Percentiles rank a stretch among this genome's conserved stretches.
phyloP scores from a whole-genome alignment of 2,329 filamentous ascomycete species.

The Elsinoe australis region DNA sequence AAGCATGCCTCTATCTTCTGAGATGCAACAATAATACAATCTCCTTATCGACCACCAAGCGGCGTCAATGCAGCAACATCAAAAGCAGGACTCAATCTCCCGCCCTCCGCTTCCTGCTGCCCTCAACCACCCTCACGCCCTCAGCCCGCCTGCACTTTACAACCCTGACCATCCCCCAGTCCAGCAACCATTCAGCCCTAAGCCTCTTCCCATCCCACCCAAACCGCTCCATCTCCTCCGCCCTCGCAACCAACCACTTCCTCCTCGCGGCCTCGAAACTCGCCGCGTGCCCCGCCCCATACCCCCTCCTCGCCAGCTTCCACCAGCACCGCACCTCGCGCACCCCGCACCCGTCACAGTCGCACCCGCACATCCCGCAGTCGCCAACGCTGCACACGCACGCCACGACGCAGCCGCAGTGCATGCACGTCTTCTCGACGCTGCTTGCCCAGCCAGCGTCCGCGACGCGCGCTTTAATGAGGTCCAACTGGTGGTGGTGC shows the following conservation, averaged over 20 bases:
- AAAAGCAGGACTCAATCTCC: neutral
- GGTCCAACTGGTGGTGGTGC: too few relatives aligned
- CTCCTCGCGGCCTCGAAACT: constrained; percentile 15
- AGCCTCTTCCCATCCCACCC: constrained; percentile 2
- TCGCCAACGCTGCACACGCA: constrained; percentile 14
- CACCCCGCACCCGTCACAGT: constrained; percentile 18
- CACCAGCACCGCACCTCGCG: constrained; percentile 19
- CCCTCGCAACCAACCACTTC: constrained; percentile 6
- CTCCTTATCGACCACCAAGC: too few relatives aligned
- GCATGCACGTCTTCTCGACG: constrained; percentile 20
- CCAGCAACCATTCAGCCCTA: constrained; percentile 1
- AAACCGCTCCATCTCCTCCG: constrained; percentile 8
- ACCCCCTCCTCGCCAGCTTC: constrained; percentile 5
- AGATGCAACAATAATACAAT: constrained; percentile 5
- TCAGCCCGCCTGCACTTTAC: neutral
- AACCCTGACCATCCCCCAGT: constrained; percentile 15
- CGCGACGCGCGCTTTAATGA: neutral
- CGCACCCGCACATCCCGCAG: constrained; percentile 18
- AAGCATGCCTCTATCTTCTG: neutral
- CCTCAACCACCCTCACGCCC: neutral
- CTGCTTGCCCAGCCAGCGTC: neutral
- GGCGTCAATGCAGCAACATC: too few relatives aligned
- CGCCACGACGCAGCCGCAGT: constrained; percentile 19
- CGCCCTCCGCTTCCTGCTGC: constrained; percentile 5
- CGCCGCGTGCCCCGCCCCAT: constrained; percentile 1